Base-by-base conservation (phyloP, 208 protist genomes). In the Leishmania lainsoni region DNA sequence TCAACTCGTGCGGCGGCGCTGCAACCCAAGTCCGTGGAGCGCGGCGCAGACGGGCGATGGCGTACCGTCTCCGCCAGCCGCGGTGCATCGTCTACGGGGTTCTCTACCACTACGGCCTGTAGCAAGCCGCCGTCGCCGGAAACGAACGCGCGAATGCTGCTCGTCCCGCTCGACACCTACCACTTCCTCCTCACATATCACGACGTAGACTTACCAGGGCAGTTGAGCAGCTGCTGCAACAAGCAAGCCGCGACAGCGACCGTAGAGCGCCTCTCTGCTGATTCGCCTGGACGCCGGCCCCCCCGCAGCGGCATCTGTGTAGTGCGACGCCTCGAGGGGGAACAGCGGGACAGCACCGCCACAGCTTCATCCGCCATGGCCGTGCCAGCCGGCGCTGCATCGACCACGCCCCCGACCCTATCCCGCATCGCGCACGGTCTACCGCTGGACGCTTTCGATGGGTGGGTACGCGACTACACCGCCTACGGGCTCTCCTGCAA, bases 381-480 rank as follows among this genome's bases (percentile, higher is more conserved):
- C 6, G 29, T 26, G 48, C 32, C 63, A 68, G 29, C 4, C 16
- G 61, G 61, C 10, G 61, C 61, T 20, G 49, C 66, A 51, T 29
- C 12, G 5, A 0, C 66, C 14, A 17, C 51, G 35, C 51, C 1
- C 61, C 79, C 83, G 9, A 86, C 83, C 6, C 63, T 72, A 9
- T 83, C 83, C 5, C 86, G 75, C 45, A 52, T 87, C 4, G 79
- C 76, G 42, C 56, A 51, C 9, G 66, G 76, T 45, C 75, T 90
- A 20, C 87, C 87, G 3, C 84, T 90, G 45, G 10, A 20, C 58
- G 35, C 71, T 56, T 84, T 91, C 61, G 73, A 81, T 22, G 85
- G 85, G 0, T 84, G 80, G 65, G 88, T 89, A 61, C 85, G 88
- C 16, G 88, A 91, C 76, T 87, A 91, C 83, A 89, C 88, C 32